Evolutionary conservation across 176 grass and related monocot genomes (phyloP).

Genomic region (Saccharum spontaneum): DNA sequence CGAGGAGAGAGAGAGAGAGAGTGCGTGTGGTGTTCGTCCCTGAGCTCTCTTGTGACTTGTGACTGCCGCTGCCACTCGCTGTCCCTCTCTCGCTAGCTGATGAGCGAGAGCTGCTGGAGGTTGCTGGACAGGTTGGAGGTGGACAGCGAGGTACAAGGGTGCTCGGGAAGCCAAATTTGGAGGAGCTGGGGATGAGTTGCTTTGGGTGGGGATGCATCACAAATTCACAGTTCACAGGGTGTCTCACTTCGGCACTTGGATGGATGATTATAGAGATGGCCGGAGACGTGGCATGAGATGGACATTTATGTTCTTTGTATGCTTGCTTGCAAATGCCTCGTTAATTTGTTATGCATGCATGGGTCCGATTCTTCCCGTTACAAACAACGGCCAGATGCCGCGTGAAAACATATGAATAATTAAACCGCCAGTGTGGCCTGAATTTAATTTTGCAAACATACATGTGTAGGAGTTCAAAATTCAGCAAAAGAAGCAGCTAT

Average conservation of each 20-base stretch:
- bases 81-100: not conserved
- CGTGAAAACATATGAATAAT: not conserved
- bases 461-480: too few species aligned
- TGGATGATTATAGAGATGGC: not conserved
- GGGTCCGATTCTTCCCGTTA: not conserved
- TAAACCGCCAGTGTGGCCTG: too few species aligned
- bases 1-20: not conserved
- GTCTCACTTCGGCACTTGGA: conserved; percentile 28
- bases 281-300: conserved; percentile 11
- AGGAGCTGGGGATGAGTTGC: too few species aligned
- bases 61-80: not conserved
- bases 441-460: too few species aligned
- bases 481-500: too few species aligned
- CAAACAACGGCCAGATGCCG: not conserved
- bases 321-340: not conserved
- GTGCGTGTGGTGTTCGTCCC: not conserved
- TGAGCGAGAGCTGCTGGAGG: too few species aligned
- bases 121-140: too few species aligned
- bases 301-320: conserved; percentile 19
- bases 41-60: not conserved
- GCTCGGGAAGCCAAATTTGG: too few species aligned
- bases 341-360: not conserved
- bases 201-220: too few species aligned
- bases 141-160: too few species aligned
- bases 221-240: not conserved